Percentiles rank a stretch among this genome's conserved stretches.
phyloP scores from a whole-genome alignment of 2,329 filamentous ascomycete species.

The Chrysoporthe puriensis region DNA sequence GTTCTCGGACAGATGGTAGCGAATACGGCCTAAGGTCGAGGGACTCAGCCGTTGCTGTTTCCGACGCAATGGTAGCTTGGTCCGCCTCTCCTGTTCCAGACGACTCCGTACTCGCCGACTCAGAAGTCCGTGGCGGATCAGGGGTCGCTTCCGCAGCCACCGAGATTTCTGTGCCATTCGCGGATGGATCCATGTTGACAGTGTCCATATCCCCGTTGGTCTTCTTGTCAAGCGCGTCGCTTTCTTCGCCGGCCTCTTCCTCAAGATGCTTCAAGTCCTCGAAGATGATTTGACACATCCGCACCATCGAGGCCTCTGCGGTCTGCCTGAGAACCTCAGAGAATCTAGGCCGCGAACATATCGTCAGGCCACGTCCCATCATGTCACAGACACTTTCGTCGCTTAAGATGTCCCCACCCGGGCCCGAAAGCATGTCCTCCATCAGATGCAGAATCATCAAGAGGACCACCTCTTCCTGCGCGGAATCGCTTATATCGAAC shows the following conservation, averaged over 20 bases:
- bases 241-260: slow-evolving; percentile 70
- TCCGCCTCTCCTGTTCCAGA: slow-evolving; percentile 31
- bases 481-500: slow-evolving; percentile 94
- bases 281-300: slow-evolving; percentile 99
- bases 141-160: slow-evolving; percentile 26
- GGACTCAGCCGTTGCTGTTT: slow-evolving; percentile 41
- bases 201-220: slow-evolving; percentile 71
- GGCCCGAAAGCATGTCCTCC: slow-evolving; percentile 96
- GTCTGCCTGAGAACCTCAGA: slow-evolving; percentile 89
- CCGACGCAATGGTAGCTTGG: slow-evolving; percentile 24
- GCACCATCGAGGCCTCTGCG: slow-evolving; percentile 95
- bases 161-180: slow-evolving; percentile 56
- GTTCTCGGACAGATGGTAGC: slow-evolving; percentile 88
- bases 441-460: slow-evolving; percentile 94
- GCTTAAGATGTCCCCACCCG: slow-evolving; percentile 89
- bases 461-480: slow-evolving; percentile 93
- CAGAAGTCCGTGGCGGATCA: slow-evolving; percentile 41
- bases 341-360: slow-evolving; percentile 91
- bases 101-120: slow-evolving; percentile 43
- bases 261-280: slow-evolving; percentile 88
- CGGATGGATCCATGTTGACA: slow-evolving; percentile 82
- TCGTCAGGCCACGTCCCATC: slow-evolving; percentile 97
- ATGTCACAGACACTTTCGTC: slow-evolving; percentile 99
- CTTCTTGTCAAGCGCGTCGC: slow-evolving; percentile 67
- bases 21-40: slow-evolving; percentile 83